Evolutionary conservation across 345 rosid genomes (phyloP).

Genomic region (Citrus sinensis): DNA sequence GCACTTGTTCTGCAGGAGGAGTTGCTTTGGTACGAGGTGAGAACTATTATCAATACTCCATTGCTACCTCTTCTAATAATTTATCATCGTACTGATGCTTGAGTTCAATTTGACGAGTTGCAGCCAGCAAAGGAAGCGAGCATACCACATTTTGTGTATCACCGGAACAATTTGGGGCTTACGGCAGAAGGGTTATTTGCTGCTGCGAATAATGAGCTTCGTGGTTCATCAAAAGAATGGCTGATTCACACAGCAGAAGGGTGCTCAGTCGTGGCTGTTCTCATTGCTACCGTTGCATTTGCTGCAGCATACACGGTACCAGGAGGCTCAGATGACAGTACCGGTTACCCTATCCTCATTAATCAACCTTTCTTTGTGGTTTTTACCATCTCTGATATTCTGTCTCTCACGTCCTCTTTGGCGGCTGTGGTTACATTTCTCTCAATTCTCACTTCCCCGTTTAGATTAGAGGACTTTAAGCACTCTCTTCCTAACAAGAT

Average conservation of each 20-base stretch:
- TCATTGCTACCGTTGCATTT: conserved; percentile 25
- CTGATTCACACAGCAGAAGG: conserved; percentile 18
- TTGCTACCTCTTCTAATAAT: no score
- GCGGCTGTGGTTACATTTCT: conserved; percentile 20
- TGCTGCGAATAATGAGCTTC: conserved; percentile 3
- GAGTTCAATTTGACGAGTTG: no score
- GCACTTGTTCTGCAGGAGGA: conserved; percentile 26
- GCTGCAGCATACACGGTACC: conserved; percentile 28
- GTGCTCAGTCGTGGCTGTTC: conserved; percentile 21
- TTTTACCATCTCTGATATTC: conserved; percentile 9
- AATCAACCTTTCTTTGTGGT: conserved; percentile 17
- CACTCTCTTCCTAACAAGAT: conserved; percentile 2
- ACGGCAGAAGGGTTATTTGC: conserved; percentile 5
- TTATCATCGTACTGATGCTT: no score
- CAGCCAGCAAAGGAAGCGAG: conserved; percentile 2
- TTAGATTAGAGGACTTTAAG: conserved; percentile 1
- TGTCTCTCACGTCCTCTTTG: conserved; percentile 19
- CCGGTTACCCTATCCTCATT: conserved; percentile 14
- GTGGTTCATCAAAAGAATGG: conserved; percentile 15
- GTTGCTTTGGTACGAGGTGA: conserved; percentile 27
- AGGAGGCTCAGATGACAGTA: conserved; percentile 21
- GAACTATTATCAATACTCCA: neutral
- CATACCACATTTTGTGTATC: conserved; percentile 6
- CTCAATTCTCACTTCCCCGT: conserved; percentile 20
- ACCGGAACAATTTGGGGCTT: neutral